phyloP scores from a whole-genome alignment of 2,329 filamentous ascomycete species.

The Capronia epimyces region DNA sequence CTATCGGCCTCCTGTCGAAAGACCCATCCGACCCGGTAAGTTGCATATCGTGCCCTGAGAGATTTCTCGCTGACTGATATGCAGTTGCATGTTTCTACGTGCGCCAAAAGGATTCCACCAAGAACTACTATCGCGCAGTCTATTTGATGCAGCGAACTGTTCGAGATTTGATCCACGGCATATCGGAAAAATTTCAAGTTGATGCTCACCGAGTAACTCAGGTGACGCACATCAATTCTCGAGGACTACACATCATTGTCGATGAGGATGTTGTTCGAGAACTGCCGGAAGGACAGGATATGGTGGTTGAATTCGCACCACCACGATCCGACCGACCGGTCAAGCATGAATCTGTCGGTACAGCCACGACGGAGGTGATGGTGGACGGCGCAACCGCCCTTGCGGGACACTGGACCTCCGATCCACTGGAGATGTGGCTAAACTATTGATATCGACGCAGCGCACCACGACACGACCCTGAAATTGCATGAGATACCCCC shows the following conservation, averaged over 20 bases:
- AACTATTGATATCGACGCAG: conserved; percentile 24
- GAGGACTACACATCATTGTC: conserved; percentile 74
- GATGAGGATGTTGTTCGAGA: conserved; percentile 85
- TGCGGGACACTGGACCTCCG: conserved; percentile 19
- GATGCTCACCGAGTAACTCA: conserved; percentile 66
- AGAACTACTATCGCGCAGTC: conserved; percentile 71
- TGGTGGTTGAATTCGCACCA: conserved; percentile 67
- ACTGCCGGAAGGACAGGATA: conserved; percentile 84
- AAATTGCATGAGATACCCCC: conserved; percentile 25
- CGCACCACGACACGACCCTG: conserved; percentile 9
- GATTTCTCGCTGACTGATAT: conserved; percentile 32
- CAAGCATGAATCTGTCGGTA: conserved; percentile 22
- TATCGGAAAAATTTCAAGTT: conserved; percentile 75
- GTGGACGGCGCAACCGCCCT: conserved; percentile 25
- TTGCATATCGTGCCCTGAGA: conserved; percentile 15
- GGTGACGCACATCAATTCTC: conserved; percentile 65
- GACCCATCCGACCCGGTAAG: conserved; percentile 60
- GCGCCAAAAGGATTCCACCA: conserved; percentile 46
- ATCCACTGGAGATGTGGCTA: conserved; percentile 30
- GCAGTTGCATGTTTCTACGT: conserved; percentile 85
- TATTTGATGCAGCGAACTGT: conserved; percentile 76
- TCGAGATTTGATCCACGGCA: conserved; percentile 64
- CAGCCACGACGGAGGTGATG: conserved; percentile 15
- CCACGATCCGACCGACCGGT: conserved; percentile 40
- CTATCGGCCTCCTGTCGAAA: conserved; percentile 74